phyloP scores from a whole-genome alignment of 2,329 filamentous ascomycete species.

The Apiospora marii region DNA sequence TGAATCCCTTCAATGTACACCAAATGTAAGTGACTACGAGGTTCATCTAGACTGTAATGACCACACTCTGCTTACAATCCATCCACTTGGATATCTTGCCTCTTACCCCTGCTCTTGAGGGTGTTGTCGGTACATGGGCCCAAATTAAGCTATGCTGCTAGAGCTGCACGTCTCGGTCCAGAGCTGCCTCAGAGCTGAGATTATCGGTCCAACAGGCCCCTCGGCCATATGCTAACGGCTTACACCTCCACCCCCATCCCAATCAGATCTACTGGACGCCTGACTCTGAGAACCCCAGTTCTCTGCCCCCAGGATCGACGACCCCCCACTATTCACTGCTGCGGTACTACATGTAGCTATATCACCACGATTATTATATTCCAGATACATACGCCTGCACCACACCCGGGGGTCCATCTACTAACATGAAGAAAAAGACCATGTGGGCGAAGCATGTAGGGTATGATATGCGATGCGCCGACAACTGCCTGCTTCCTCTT shows the following conservation, averaged over 20 bases:
- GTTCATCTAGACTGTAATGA: neutral
- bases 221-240: conserved; percentile 21
- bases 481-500: neutral
- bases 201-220: conserved; percentile 17
- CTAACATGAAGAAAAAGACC: neutral
- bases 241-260: neutral
- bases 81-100: neutral
- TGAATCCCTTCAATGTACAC: too few species aligned
- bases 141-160: conserved; percentile 19
- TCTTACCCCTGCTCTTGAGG: neutral
- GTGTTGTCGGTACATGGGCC: neutral
- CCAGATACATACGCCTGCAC: neutral
- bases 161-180: conserved; percentile 20
- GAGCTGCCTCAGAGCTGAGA: conserved; percentile 15
- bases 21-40: too few species aligned
- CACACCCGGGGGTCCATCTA: neutral
- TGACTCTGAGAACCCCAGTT: conserved; percentile 6
- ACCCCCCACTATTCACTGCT: conserved; percentile 4
- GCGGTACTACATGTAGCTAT: neutral
- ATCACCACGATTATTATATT: neutral
- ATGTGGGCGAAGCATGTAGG: conserved; percentile 14
- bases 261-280: conserved; percentile 15
- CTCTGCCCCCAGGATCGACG: conserved; percentile 16
- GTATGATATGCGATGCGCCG: neutral
- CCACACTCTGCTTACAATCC: conserved; percentile 1